Conservation (phyloP, 164 flowering plant species). For the Magnolia changhungtana region DNA sequence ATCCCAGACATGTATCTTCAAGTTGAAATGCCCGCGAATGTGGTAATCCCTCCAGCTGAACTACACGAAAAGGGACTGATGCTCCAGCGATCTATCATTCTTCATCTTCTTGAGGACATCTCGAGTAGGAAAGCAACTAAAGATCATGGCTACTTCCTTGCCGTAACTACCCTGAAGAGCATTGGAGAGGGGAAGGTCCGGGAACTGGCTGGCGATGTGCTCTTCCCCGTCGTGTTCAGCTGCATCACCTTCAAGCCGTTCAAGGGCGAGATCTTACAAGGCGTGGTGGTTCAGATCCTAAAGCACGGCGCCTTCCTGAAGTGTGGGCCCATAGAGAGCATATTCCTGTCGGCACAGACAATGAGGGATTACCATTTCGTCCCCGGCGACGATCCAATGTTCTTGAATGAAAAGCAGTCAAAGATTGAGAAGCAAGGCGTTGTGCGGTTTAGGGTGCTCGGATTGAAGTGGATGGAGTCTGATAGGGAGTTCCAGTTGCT, state of each 20-base stretch:
- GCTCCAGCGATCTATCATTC: slow-evolving; percentile 53
- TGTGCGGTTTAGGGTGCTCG: slow-evolving; percentile 28
- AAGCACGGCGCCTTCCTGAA: slow-evolving; percentile 71
- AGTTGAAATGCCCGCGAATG: slow-evolving; percentile 23
- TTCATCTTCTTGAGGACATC: slow-evolving; percentile 55
- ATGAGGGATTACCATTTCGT: slow-evolving; percentile 58
- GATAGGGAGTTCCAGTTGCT: slow-evolving; percentile 44
- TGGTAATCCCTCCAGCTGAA: slow-evolving; percentile 23
- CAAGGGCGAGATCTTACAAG: slow-evolving; percentile 63
- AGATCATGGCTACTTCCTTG: slow-evolving; percentile 61
- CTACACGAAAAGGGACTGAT: slow-evolving; percentile 21
- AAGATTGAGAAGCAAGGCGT: slow-evolving; percentile 51
- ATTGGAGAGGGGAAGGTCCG: slow-evolving; percentile 65
- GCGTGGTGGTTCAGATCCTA: slow-evolving; percentile 48
- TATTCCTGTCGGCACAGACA: slow-evolving; percentile 49
- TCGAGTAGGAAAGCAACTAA: slow-evolving; percentile 52
- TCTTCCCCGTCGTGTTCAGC: slow-evolving; percentile 65
- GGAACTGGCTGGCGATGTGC: slow-evolving; percentile 55
- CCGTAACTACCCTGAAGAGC: slow-evolving; percentile 48
- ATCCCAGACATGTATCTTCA: slow-evolving; percentile 23
- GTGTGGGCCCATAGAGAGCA: slow-evolving; percentile 64
- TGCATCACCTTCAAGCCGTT: slow-evolving; percentile 65
- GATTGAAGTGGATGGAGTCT: slow-evolving; percentile 29
- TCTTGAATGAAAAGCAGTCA: slow-evolving; percentile 40
- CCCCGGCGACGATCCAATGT: slow-evolving; percentile 63